Base-by-base conservation (phyloP, 495 filamentous ascomycete species). In the Chaetomium cochliodes region DNA sequence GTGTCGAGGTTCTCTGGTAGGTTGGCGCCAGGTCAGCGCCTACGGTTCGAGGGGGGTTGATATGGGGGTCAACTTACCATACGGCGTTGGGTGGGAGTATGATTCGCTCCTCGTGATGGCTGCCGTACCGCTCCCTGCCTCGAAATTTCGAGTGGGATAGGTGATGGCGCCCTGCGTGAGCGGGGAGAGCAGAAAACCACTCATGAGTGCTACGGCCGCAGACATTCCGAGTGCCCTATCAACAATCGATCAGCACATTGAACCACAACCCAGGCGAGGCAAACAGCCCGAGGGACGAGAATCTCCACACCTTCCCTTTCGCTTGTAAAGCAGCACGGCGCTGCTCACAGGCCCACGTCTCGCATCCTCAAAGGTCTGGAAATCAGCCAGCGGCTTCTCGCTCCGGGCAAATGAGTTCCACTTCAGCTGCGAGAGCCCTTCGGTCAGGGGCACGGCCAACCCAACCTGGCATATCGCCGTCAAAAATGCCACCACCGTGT, bases 141-240 rank as follows among this genome's bases (percentile, higher is more conserved):
- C 51, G 26, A 64, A 37, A 15, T 58, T 63, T 13, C 64, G 70
- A 7, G 64, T 69, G 5, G 66, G 69, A 53, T 76, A 72, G 68
- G 70, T 52, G 55, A 83, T 76, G 42, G 79, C 73, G 57, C 78
- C 77, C 58, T 84, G 81, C 9, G 78, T 77, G 52, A 83, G 77
- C 12, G 82, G 78, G 33, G 77, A 76, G 51, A 77, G 75, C 0
- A 74, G 74, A 12, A 81, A 71, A 12, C 73, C 70, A 0, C 79
- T 62, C n/a, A 82, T 69, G 8, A 79, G 60, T 6, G 78, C 68
- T 0, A 79, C 56, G 50, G 77, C 77, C 33, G 76, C 81, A 22
- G 77, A 65, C 26, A 75, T 75, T 23, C 80, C 78, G 26, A 82
- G 63, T 42, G 75, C 74, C 56, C 80, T 67, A 56, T 30, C 26